phyloP scores from a whole-genome alignment of 106 monocot species.

The Dendrobium nobile region DNA sequence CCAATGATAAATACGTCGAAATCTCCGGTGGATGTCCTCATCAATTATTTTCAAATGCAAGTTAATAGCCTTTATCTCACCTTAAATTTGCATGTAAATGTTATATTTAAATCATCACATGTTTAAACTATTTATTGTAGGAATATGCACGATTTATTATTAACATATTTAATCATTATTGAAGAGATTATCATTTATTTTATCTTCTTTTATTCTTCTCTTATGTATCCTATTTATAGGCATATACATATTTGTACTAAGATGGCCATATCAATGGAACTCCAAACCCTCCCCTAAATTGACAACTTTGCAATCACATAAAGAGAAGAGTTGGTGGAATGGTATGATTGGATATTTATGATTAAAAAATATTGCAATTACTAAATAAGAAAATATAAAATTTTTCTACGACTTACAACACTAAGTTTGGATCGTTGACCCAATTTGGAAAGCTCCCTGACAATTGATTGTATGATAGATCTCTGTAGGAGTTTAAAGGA shows the following conservation, averaged over 20 bases:
- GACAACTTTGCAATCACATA: too few relatives aligned
- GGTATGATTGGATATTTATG: background rate
- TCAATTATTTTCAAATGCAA: too few relatives aligned
- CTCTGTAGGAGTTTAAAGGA: constrained; percentile 38
- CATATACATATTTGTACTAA: background rate
- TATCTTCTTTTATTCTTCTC: background rate
- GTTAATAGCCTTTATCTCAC: too few relatives aligned
- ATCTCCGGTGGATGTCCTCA: too few relatives aligned
- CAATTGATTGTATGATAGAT: constrained; percentile 84
- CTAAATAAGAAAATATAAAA: background rate
- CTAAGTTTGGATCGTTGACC: constrained; percentile 36
- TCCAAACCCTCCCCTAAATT: too few relatives aligned
- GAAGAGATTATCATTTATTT: too few relatives aligned
- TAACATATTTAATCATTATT: too few relatives aligned
- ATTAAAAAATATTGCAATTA: background rate
- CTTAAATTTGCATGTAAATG: too few relatives aligned
- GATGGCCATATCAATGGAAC: background rate
- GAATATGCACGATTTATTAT: too few relatives aligned
- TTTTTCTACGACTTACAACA: constrained; percentile 49
- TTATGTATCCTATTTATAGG: background rate
- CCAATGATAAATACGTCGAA: too few relatives aligned
- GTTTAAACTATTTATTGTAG: too few relatives aligned
- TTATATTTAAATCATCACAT: too few relatives aligned
- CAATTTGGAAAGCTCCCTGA: constrained; percentile 83
- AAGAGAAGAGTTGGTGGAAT: background rate